Percentiles rank a stretch among this genome's conserved stretches.
Evolutionary conservation across 2,329 filamentous ascomycete genomes (phyloP).

Genomic region (Penicillium sp.): DNA sequence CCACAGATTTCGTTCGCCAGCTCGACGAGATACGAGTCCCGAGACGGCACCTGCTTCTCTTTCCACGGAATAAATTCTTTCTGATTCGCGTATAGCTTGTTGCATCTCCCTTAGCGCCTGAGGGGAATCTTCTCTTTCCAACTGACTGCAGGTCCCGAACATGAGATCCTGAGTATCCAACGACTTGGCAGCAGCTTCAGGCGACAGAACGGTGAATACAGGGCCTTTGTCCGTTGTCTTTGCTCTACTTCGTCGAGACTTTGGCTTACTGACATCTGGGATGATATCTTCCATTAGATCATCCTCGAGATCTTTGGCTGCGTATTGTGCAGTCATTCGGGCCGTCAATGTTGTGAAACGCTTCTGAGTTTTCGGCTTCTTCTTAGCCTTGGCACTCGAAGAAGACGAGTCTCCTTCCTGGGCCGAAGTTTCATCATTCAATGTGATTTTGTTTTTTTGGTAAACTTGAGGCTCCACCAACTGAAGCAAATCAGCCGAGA

Average conservation of each 20-base stretch:
- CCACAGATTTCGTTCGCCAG: slow-evolving; percentile 59
- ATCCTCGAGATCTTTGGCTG: slow-evolving; percentile 33
- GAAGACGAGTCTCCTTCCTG: slow-evolving; percentile 16
- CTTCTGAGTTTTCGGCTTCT: slow-evolving; percentile 55
- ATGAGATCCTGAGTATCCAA: slow-evolving; percentile 71
- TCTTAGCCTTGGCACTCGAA: slow-evolving; percentile 11
- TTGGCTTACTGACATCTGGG: slow-evolving; percentile 13
- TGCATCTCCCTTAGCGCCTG: slow-evolving; percentile 45
- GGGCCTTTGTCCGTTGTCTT: slow-evolving; percentile 29
- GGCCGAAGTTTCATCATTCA: slow-evolving; percentile 9
- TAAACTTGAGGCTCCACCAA: slow-evolving; percentile 26
- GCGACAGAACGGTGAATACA: slow-evolving; percentile 65
- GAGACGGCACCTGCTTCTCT: neutral
- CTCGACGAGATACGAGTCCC: slow-evolving; percentile 22
- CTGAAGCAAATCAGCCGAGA: slow-evolving; percentile 10
- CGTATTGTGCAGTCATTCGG: slow-evolving; percentile 70
- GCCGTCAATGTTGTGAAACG: slow-evolving; percentile 76
- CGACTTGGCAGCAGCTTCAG: slow-evolving; percentile 64
- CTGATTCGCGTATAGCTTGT: slow-evolving; percentile 32
- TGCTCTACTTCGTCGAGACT: slow-evolving; percentile 23
- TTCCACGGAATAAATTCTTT: slow-evolving; percentile 17
- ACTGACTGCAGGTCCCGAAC: slow-evolving; percentile 83
- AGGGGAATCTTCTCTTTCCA: slow-evolving; percentile 70
- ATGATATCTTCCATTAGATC: slow-evolving; percentile 6
- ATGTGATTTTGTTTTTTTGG: slow-evolving; percentile 8